These are phyloP conservation scores for Elaeis oleifera DNA, from an alignment of 202 grass and related monocot genomes.

Conservation along the genomic window DNA sequence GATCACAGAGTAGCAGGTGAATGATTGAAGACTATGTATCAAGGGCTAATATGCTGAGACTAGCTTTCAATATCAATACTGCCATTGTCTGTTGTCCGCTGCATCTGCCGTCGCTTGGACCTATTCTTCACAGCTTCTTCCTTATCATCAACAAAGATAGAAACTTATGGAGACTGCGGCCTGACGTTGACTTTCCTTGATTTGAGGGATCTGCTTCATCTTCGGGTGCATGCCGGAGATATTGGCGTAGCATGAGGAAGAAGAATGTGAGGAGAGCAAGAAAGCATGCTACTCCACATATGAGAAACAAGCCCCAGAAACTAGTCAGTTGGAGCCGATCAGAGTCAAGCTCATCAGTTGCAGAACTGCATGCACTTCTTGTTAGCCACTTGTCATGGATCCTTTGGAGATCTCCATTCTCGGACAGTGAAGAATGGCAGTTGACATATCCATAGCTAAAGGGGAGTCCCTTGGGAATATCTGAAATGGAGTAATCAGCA, in stretches of 20 bases:
- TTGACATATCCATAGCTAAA: conserved; percentile 77
- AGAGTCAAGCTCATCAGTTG: conserved; percentile 48
- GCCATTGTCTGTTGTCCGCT: background rate
- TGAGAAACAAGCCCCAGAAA: conserved; percentile 76
- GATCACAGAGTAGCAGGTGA: too few relatives aligned
- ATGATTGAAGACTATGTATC: too few relatives aligned
- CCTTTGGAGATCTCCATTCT: conserved; percentile 84
- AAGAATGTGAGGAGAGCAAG: conserved; percentile 59
- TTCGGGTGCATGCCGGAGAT: conserved; percentile 15
- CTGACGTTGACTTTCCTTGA: conserved; percentile 7
- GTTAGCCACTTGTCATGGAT: conserved; percentile 86
- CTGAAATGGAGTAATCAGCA: conserved; percentile 24
- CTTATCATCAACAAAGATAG: conserved; percentile 47
- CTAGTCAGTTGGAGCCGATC: conserved; percentile 60
- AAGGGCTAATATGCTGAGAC: too few relatives aligned
- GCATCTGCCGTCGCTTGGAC: conserved; percentile 4
- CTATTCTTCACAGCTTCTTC: conserved; percentile 26
- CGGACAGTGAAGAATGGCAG: conserved; percentile 71
- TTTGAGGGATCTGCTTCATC: conserved; percentile 9
- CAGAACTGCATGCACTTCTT: conserved; percentile 29
- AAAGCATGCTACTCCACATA: conserved; percentile 57
- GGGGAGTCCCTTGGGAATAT: conserved; percentile 83
- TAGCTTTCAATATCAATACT: conserved; percentile 7
- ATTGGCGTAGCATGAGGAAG: conserved; percentile 37
- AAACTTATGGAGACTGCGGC: conserved; percentile 37